Percentiles rank a stretch among this genome's conserved stretches.
These are phyloP conservation scores for Puccinia triticina DNA, from an alignment of 1,284 basidiomycete species.

Conservation along the genomic window DNA sequence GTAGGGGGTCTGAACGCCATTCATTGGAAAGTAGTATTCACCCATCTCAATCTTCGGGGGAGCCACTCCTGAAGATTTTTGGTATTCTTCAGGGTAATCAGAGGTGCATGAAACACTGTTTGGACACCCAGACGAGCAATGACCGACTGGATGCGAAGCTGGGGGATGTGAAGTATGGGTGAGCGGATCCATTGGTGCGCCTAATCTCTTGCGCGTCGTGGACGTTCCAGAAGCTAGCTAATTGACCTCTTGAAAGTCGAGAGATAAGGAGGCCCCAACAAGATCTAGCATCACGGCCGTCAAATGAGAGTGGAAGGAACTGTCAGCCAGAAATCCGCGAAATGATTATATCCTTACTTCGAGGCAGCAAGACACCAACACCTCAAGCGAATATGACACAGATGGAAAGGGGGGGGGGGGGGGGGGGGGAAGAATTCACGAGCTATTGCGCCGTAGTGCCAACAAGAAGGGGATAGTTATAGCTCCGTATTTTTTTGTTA, in stretches of 20 bases:
- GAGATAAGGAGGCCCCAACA: not conserved
- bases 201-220: constrained; percentile 6
- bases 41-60: constrained; percentile 16
- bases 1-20: constrained; percentile 14
- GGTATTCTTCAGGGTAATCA: constrained; percentile 19
- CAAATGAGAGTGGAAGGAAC: not conserved
- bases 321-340: not conserved
- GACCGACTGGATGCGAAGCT: constrained; percentile 18
- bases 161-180: constrained; percentile 8
- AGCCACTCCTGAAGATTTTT: constrained; percentile 19
- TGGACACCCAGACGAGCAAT: constrained; percentile 1
- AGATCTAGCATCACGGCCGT: not conserved
- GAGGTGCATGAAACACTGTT: constrained; percentile 8
- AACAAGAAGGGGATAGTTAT: not conserved
- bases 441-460: not conserved
- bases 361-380: not conserved
- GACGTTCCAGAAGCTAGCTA: not conserved
- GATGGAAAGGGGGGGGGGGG: not conserved
- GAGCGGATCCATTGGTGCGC: constrained; percentile 4
- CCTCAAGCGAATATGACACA: not conserved
- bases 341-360: not conserved
- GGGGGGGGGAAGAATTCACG: not conserved
- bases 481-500: not conserved
- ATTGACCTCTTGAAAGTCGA: not conserved
- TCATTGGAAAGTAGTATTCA: constrained; percentile 28